phyloP scores from a whole-genome alignment of 164 flowering plant species.

The Euptelea pleiosperma region DNA sequence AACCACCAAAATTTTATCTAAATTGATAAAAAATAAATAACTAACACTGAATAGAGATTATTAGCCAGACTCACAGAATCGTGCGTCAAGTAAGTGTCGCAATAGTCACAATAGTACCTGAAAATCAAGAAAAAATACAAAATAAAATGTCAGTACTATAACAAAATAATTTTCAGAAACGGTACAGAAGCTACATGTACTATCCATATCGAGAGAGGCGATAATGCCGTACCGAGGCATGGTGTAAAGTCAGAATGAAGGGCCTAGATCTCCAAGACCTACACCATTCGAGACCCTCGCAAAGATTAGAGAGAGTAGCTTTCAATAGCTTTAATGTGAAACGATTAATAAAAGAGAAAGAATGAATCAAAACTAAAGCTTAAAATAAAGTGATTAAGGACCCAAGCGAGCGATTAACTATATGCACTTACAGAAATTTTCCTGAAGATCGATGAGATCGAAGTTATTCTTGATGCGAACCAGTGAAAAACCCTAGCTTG shows the following conservation, averaged over 20 bases:
- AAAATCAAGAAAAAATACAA: neutral
- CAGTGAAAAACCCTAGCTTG: neutral
- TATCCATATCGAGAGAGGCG: neutral
- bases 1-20: neutral
- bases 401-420: neutral
- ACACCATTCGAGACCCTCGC: no score
- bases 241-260: neutral
- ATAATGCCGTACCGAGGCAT: conserved; percentile 16
- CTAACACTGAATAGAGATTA: neutral
- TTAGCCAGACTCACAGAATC: conserved; percentile 66
- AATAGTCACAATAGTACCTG: conserved; percentile 93
- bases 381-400: no score
- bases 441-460: neutral
- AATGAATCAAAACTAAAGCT: no score
- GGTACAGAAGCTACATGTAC: no score
- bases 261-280: neutral
- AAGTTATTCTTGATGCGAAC: neutral
- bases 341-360: no score
- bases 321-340: no score
- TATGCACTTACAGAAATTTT: no score
- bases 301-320: no score
- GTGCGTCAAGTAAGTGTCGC: conserved; percentile 94
- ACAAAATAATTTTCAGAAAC: neutral
- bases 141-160: no score
- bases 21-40: neutral